These are phyloP conservation scores for Penicillium simplicissimum DNA, from an alignment of 495 filamentous ascomycete species.

Conservation along the genomic window DNA sequence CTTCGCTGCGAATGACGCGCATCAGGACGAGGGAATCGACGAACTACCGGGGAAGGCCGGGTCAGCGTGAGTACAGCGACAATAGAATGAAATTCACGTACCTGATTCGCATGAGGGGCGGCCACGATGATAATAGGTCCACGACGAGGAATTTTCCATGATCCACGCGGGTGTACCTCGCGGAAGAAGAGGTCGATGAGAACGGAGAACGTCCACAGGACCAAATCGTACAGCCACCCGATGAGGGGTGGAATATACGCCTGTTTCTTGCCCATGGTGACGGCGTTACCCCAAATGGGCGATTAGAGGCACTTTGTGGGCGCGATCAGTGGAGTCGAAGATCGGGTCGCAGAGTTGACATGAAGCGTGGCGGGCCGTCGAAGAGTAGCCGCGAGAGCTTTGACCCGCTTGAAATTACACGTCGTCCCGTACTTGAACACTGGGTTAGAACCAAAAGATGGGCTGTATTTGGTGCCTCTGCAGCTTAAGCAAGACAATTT, in stretches of 20 bases:
- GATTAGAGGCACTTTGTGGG: conserved; percentile 6
- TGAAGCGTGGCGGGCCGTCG: conserved; percentile 17
- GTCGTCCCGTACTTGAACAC: conserved; percentile 8
- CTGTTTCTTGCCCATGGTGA: conserved; percentile 36
- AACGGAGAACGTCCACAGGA: conserved; percentile 80
- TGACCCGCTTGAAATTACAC: conserved; percentile 19
- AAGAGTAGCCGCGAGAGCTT: conserved; percentile 20
- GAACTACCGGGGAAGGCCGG: conserved; percentile 56
- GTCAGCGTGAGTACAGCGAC: conserved; percentile 8
- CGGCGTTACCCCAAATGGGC: neutral
- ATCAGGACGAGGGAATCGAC: conserved; percentile 94
- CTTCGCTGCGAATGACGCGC: conserved; percentile 81
- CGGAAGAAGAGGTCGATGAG: conserved; percentile 95
- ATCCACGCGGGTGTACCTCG: conserved; percentile 90
- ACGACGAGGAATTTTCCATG: conserved; percentile 85
- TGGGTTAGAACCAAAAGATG: conserved; percentile 4
- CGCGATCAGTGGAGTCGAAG: conserved; percentile 2
- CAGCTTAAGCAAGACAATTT: neutral
- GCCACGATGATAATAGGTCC: conserved; percentile 95
- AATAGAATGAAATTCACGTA: conserved; percentile 35
- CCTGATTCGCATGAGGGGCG: conserved; percentile 98
- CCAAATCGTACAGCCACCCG: conserved; percentile 76
- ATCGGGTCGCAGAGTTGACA: conserved; percentile 21
- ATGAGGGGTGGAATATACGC: conserved; percentile 68
- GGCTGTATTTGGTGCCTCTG: neutral